These are phyloP conservation scores for Alternaria brassicicola DNA, from an alignment of 2,329 filamentous ascomycete genomes.

Conservation along the genomic window DNA sequence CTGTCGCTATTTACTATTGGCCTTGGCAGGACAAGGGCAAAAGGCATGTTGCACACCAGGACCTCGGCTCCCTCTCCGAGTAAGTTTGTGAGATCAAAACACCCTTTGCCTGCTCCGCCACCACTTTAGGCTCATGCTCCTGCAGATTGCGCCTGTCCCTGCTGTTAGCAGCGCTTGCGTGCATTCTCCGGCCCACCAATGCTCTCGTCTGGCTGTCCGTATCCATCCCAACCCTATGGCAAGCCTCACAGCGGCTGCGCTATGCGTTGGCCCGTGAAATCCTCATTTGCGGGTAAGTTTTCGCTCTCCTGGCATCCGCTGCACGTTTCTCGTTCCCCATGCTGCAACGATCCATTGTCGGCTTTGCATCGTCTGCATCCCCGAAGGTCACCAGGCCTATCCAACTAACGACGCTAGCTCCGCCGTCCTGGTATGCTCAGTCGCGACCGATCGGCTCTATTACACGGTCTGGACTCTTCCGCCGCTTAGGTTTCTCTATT, in stretches of 20 bases:
- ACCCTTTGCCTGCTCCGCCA: slow-evolving; percentile 5
- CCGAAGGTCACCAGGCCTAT: slow-evolving; percentile 18
- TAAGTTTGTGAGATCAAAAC: slow-evolving; percentile 28
- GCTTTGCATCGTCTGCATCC: slow-evolving; percentile 8
- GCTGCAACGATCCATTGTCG: slow-evolving; percentile 6
- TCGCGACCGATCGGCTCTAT: slow-evolving; percentile 74
- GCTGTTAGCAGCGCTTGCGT: slow-evolving; percentile 77
- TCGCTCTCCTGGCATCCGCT: slow-evolving; percentile 15
- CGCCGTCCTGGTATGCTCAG: slow-evolving; percentile 66
- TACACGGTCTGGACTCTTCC: slow-evolving; percentile 90
- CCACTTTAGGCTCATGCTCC: slow-evolving; percentile 28
- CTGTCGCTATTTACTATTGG: slow-evolving; percentile 80
- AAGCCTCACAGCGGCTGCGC: slow-evolving; percentile 53
- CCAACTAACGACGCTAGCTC: slow-evolving; percentile 50
- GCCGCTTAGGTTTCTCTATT: slow-evolving; percentile 82
- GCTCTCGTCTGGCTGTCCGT: slow-evolving; percentile 80
- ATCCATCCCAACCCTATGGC: slow-evolving; percentile 59
- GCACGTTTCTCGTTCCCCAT: slow-evolving; percentile 15
- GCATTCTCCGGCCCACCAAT: slow-evolving; percentile 89
- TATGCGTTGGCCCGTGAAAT: slow-evolving; percentile 67
- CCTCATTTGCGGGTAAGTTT: slow-evolving; percentile 62
- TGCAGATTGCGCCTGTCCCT: slow-evolving; percentile 62
- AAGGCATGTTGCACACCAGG: slow-evolving; percentile 43
- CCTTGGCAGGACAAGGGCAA: slow-evolving; percentile 68
- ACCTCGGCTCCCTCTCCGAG: slow-evolving; percentile 36